These are phyloP conservation scores for Micractinium conductrix DNA, from an alignment of 139 green algal genomes.

Conservation along the genomic window DNA sequence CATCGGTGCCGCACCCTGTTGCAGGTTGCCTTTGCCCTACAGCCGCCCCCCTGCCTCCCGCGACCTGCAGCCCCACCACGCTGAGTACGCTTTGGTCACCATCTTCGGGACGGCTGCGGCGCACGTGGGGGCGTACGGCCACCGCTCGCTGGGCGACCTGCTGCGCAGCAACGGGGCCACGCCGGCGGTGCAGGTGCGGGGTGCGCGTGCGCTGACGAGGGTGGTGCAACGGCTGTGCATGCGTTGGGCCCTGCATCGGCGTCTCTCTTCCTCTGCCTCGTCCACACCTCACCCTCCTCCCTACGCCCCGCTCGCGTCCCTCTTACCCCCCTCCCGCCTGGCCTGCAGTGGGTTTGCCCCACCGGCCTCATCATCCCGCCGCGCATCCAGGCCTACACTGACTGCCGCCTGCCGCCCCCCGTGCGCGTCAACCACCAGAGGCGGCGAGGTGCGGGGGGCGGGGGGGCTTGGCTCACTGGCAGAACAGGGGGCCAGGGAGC, in stretches of 20 bases:
- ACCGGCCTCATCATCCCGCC: slow-evolving; percentile 34
- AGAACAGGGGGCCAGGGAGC: too few species aligned
- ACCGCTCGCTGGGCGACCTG: not conserved
- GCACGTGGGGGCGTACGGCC: too few species aligned
- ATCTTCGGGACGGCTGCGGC: too few species aligned
- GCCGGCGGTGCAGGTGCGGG: not conserved
- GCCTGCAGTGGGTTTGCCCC: slow-evolving; percentile 17
- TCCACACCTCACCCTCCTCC: not conserved
- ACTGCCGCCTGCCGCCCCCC: not conserved
- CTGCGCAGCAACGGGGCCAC: not conserved
- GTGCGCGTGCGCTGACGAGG: not conserved
- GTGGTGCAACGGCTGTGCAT: not conserved
- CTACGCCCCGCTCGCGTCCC: not conserved
- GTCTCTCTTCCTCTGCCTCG: not conserved
- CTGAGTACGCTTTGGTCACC: not conserved
- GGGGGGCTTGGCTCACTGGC: not conserved
- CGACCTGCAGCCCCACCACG: not conserved
- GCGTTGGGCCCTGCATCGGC: not conserved
- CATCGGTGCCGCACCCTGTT: too few species aligned
- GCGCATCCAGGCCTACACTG: slow-evolving; percentile 7
- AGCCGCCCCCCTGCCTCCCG: too few species aligned
- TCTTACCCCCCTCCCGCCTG: not conserved
- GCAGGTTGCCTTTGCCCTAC: not conserved
- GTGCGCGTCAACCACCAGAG: slow-evolving; percentile 24
- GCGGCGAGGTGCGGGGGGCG: not conserved